These are phyloP conservation scores for Metschnikowia colocasiae DNA, from an alignment of 805 yeast species.

Conservation along the genomic window DNA sequence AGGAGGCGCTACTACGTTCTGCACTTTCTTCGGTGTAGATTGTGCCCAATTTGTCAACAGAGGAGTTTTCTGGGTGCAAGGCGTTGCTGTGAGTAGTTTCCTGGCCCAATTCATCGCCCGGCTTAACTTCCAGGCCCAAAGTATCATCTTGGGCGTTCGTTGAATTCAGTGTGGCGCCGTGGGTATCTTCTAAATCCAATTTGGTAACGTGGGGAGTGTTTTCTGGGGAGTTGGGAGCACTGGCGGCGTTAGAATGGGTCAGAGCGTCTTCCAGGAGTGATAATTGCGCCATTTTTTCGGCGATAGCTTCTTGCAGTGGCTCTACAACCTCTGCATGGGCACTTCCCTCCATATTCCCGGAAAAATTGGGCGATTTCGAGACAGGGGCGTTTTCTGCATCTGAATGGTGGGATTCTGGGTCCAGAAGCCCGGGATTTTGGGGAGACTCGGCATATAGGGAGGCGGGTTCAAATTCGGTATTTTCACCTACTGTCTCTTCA, in stretches of 20 bases:
- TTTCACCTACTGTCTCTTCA: constrained; percentile 18
- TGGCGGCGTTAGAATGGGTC: neutral
- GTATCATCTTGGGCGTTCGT: no score
- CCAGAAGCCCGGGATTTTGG: neutral
- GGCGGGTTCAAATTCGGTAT: neutral
- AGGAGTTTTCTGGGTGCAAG: no score
- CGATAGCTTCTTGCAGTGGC: neutral
- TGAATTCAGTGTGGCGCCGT: no score
- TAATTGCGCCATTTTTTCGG: neutral
- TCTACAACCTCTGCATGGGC: neutral
- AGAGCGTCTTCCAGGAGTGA: neutral
- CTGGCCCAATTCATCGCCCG: no score
- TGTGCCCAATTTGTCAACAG: neutral
- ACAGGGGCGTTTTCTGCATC: neutral
- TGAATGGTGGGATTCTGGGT: neutral
- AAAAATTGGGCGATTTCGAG: neutral
- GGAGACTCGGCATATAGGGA: neutral
- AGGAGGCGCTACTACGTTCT: neutral
- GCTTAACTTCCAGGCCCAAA: no score
- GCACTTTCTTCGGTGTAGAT: neutral
- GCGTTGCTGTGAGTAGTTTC: no score
- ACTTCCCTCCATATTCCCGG: neutral
- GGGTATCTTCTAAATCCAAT: no score
- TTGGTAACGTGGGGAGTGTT: neutral
- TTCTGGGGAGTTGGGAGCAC: neutral